Evolutionary conservation across 2,329 filamentous ascomycete genomes (phyloP).

Genomic region (Cadophora sp.): DNA sequence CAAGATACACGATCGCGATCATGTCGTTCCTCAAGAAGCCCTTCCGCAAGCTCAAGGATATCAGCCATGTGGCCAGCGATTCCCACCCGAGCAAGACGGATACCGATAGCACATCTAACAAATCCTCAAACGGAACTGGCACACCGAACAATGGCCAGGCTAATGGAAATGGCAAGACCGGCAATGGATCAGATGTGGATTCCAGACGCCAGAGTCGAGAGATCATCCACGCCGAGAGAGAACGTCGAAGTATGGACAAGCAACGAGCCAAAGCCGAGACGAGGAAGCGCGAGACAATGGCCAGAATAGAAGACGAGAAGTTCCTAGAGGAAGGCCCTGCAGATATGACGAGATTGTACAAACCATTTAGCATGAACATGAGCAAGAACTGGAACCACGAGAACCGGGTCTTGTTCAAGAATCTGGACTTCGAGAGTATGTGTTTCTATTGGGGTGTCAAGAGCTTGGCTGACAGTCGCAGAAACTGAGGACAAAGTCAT

Average conservation of each 20-base stretch:
- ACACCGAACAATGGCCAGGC: constrained; percentile 19
- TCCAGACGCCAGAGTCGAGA: constrained; percentile 38
- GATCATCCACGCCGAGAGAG: constrained; percentile 32
- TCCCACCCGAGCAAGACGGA: constrained; percentile 29
- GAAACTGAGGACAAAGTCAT: constrained; percentile 41
- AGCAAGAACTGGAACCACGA: constrained; percentile 44
- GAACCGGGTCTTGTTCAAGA: constrained; percentile 42
- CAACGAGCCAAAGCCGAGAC: constrained; percentile 38
- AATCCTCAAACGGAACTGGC: constrained; percentile 14
- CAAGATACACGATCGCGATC: constrained; percentile 14
- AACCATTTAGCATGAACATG: constrained; percentile 46
- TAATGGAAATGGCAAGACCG: constrained; percentile 22
- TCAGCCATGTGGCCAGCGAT: constrained; percentile 28
- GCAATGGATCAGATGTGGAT: constrained; percentile 25
- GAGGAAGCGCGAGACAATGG: constrained; percentile 40
- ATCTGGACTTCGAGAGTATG: constrained; percentile 42
- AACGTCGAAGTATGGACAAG: constrained; percentile 39
- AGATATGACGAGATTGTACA: constrained; percentile 42
- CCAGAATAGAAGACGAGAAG: constrained; percentile 43
- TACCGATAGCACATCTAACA: constrained; percentile 13
- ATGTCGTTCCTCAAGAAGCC: constrained; percentile 44
- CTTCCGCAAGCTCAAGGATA: constrained; percentile 38
- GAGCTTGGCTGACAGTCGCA: constrained; percentile 23
- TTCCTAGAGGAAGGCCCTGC: constrained; percentile 41
- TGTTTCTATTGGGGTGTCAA: background rate